phyloP scores from a whole-genome alignment of 306 rosid genomes.

The Quercus alba region DNA sequence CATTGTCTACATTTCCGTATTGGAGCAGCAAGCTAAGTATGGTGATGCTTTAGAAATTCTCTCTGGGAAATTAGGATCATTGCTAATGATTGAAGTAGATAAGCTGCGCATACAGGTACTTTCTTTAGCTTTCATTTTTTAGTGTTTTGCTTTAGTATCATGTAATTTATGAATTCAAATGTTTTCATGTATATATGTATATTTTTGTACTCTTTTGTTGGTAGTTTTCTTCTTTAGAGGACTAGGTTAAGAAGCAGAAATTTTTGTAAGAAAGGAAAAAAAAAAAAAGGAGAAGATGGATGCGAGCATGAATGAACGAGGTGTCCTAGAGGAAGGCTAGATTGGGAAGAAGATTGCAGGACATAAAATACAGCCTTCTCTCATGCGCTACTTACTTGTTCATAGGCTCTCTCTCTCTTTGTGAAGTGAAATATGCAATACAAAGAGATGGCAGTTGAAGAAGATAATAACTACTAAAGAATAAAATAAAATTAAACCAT shows the following conservation, averaged over 20 bases:
- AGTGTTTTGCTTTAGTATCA: neutral
- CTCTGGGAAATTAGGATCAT: slow-evolving; percentile 83
- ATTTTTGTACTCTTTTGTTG: neutral
- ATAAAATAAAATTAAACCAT: too few relatives aligned
- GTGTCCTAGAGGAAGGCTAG: neutral
- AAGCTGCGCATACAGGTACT: slow-evolving; percentile 92
- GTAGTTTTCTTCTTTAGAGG: neutral
- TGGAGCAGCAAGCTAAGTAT: slow-evolving; percentile 93
- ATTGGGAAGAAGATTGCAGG: neutral
- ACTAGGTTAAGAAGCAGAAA: neutral
- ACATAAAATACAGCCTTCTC: neutral
- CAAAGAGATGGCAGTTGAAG: too few relatives aligned
- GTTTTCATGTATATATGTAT: neutral
- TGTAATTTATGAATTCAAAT: neutral
- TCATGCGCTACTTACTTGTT: too few relatives aligned
- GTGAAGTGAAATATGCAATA: too few relatives aligned
- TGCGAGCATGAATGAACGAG: neutral
- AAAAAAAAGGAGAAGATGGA: neutral
- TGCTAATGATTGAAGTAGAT: slow-evolving; percentile 79
- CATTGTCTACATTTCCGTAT: slow-evolving; percentile 77
- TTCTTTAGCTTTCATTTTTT: slow-evolving; percentile 23
- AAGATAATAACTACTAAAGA: too few relatives aligned
- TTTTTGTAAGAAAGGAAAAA: neutral
- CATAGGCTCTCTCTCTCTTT: too few relatives aligned
- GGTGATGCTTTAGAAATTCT: slow-evolving; percentile 94